Evolutionary conservation across 106 monocot genomes (phyloP).

Genomic region (Acorus calamus): DNA sequence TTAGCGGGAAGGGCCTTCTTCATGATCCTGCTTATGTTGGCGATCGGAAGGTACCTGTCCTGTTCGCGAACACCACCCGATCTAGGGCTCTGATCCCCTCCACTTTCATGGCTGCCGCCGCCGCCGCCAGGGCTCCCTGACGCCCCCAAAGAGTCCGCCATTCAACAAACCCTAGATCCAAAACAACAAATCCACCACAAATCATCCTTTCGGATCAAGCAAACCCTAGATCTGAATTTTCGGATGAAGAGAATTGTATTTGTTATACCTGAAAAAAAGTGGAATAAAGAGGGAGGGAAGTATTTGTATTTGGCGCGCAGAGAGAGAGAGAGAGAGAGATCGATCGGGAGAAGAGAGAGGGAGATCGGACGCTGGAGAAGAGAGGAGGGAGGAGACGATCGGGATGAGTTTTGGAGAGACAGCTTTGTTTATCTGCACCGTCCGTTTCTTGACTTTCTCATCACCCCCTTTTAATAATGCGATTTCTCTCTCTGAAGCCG

Average conservation of each 20-base stretch:
- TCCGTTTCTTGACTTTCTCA: constrained; percentile 8
- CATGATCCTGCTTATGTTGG: constrained; percentile 46
- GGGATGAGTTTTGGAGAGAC: constrained; percentile 9
- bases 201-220: neutral
- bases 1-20: constrained; percentile 45
- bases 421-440: constrained; percentile 19
- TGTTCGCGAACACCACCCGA: constrained; percentile 32
- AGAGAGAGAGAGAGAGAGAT: constrained; percentile 3
- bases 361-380: constrained; percentile 39
- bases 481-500: too few relatives aligned
- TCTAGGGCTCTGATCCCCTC: constrained; percentile 27
- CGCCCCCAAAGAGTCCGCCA: constrained; percentile 2
- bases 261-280: neutral
- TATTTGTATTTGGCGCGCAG: constrained; percentile 24
- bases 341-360: constrained; percentile 9
- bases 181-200: neutral
- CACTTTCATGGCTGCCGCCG: constrained; percentile 30
- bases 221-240: constrained; percentile 10
- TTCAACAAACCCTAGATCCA: constrained; percentile 15
- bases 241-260: constrained; percentile 9
- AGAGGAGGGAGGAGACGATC: constrained; percentile 30
- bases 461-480: too few relatives aligned
- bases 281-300: too few relatives aligned
- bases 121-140: constrained; percentile 28
- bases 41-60: constrained; percentile 36